Conservation (phyloP, 176 grass and related monocot genomes). For the Saccharum spontaneum region DNA sequence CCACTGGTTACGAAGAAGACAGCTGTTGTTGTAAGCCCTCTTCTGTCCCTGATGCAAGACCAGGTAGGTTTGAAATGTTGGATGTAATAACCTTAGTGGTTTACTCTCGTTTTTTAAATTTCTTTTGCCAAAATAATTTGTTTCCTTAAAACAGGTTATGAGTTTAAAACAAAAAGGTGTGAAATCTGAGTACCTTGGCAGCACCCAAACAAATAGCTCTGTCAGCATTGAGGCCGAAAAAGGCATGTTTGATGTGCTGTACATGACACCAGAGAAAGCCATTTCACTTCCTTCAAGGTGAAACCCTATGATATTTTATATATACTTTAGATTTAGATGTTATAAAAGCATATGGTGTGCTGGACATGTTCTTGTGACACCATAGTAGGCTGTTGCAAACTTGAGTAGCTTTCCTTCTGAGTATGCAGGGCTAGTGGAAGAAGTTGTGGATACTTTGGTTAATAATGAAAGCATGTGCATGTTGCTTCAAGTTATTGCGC, state of each 20-base stretch:
- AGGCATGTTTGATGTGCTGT: constrained; percentile 70
- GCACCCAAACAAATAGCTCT: constrained; percentile 65
- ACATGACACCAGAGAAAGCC: constrained; percentile 96
- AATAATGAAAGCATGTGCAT: neutral
- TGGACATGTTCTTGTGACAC: neutral
- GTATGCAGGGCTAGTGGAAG: neutral
- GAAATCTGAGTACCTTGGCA: constrained; percentile 82
- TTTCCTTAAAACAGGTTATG: constrained; percentile 76
- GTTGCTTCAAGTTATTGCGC: neutral
- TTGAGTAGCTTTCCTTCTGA: neutral
- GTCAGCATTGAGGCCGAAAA: constrained; percentile 61
- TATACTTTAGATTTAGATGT: neutral
- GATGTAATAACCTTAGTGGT: neutral
- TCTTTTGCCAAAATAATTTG: neutral
- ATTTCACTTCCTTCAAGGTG: constrained; percentile 69
- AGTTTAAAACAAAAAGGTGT: constrained; percentile 79
- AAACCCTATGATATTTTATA: constrained; percentile 18
- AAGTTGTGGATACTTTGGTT: neutral
- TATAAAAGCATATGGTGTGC: neutral
- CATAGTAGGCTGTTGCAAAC: neutral
- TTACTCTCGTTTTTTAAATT: constrained; percentile 17
- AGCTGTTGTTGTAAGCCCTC: constrained; percentile 79
- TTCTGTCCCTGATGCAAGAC: constrained; percentile 91
- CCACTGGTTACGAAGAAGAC: constrained; percentile 75
- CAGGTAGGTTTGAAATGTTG: constrained; percentile 49